These are phyloP conservation scores for Tylopilus vinaceipallidus DNA, from an alignment of 768 basidiomycete species.

Conservation along the genomic window DNA sequence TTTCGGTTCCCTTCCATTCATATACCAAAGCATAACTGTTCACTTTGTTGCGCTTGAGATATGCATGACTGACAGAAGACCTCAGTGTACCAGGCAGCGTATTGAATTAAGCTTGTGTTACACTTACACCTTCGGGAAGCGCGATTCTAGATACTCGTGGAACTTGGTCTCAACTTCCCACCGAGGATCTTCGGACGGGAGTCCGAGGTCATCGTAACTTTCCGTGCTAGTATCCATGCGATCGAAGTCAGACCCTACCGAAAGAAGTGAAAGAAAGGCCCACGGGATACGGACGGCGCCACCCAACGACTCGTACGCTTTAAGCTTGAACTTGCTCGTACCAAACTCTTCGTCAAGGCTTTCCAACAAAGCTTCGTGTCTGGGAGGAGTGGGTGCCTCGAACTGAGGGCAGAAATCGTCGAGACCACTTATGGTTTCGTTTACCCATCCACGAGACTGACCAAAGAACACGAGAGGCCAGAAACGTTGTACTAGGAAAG, in stretches of 20 bases:
- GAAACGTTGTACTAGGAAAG: conserved; percentile 1
- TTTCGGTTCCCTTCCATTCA: conserved; percentile 53
- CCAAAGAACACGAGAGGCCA: not conserved
- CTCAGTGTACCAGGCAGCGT: not conserved
- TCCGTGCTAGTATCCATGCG: conserved; percentile 42
- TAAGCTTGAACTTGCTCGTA: conserved; percentile 26
- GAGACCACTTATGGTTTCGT: not conserved
- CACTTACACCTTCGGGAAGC: conserved; percentile 62
- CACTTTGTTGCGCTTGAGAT: conserved; percentile 50
- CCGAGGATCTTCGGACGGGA: conserved; percentile 46
- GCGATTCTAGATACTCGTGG: conserved; percentile 29
- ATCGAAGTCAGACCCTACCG: not conserved
- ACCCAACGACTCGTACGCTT: conserved; percentile 33
- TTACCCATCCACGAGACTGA: not conserved
- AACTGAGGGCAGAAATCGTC: conserved; percentile 29
- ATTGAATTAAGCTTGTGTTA: not conserved
- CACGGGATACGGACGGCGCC: conserved; percentile 37
- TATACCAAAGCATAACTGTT: conserved; percentile 64
- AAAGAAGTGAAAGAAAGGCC: not conserved
- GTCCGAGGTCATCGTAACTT: conserved; percentile 48
- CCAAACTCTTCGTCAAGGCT: conserved; percentile 26
- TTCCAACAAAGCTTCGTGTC: conserved; percentile 17
- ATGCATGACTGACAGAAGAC: conserved; percentile 38
- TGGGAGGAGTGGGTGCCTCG: conserved; percentile 10
- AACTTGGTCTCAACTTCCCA: conserved; percentile 31